Evolutionary conservation across 2,329 filamentous ascomycete species (phyloP), one percentile per base, ranked within the genome.

Genomic region (Thelonectria olida): DNA sequence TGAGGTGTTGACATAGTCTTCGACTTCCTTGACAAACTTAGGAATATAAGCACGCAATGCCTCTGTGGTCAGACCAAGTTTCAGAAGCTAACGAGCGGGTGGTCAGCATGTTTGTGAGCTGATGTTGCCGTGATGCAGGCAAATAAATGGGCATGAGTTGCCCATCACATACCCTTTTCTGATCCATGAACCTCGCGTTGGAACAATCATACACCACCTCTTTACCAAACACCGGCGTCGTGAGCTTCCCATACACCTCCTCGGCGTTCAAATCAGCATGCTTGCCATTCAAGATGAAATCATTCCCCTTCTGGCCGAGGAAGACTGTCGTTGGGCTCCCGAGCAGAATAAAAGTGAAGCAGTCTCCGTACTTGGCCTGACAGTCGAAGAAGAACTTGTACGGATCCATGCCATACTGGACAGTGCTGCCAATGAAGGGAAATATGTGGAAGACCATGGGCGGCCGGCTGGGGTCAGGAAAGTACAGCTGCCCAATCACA

Each of bases 361-460:
- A 88, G 76, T 97, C 91, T 73, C 93, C 93, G 75, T 95, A 92
- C 87, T 96, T 96, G 70, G 86, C 83, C 68, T 88, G 88, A 76
- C 85, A 86, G 71, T 83, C 88, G 85, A 70, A 84, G 81, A 97
- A 97, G 85, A 97, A 98, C 50, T 84, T 84, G 73, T 92, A 94
- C 5, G 94, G 94, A 73, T 98, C 93, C 76, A 97, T 97, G 74
- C 95, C 95, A 80, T 98, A 98, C 38, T 88, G 91, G 69, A 98
- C 84, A 53, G 94, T 97, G 81, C 90, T 97, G 63, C 95, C 95
- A 73, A 98, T 85, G 64, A 97, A 80, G 49, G 92, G 92, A 69
- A 95, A 84, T 84, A 88, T 90, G 77, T 93, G 91, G 76, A 94
- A 94, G 57, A 95, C 91, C 45, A 94, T 71, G 0, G 92, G 92